Conservation (phyloP, 257 asterid genomes). For the Thymus quinquecostatus region DNA sequence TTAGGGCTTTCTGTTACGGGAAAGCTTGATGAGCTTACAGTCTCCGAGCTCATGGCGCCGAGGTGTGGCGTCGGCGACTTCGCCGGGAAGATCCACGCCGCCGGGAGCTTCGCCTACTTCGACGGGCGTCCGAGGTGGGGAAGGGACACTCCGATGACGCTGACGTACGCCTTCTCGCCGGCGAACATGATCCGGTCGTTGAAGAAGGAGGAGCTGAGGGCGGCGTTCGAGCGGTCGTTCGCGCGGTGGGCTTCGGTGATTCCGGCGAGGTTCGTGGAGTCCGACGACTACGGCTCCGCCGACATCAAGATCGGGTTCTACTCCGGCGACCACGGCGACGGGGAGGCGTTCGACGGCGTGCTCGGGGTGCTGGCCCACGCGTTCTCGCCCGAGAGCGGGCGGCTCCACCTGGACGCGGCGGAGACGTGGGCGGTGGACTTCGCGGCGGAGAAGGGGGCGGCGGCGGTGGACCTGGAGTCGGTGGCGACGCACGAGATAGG, state of each 20-base stretch:
- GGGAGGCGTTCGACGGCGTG: conserved; percentile 82
- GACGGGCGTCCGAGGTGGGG: conserved; percentile 70
- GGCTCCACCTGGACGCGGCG: conserved; percentile 85
- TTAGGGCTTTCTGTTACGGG: conserved; percentile 52
- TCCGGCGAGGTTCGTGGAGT: conserved; percentile 58
- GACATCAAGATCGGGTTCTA: conserved; percentile 82
- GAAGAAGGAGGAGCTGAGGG: conserved; percentile 38
- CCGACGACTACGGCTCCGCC: conserved; percentile 58
- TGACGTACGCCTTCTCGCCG: conserved; percentile 68
- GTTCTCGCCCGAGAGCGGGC: conserved; percentile 82
- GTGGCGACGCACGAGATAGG: conserved; percentile 95
- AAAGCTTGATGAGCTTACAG: conserved; percentile 50
- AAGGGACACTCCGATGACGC: conserved; percentile 56
- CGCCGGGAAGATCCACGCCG: conserved; percentile 20
- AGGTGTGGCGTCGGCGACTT: conserved; percentile 71
- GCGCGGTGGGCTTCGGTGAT: conserved; percentile 73
- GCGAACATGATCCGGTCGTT: conserved; percentile 36
- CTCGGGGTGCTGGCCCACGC: conserved; percentile 87
- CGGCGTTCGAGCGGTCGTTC: conserved; percentile 59
- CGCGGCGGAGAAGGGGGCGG: conserved; percentile 43
- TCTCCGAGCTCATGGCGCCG: conserved; percentile 53
- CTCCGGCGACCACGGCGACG: conserved; percentile 81
- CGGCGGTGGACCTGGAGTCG: conserved; percentile 87
- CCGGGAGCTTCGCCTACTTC: conserved; percentile 51
- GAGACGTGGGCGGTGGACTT: conserved; percentile 92